phyloP scores from a whole-genome alignment of 495 filamentous ascomycete species.

The Tuber melanosporum region DNA sequence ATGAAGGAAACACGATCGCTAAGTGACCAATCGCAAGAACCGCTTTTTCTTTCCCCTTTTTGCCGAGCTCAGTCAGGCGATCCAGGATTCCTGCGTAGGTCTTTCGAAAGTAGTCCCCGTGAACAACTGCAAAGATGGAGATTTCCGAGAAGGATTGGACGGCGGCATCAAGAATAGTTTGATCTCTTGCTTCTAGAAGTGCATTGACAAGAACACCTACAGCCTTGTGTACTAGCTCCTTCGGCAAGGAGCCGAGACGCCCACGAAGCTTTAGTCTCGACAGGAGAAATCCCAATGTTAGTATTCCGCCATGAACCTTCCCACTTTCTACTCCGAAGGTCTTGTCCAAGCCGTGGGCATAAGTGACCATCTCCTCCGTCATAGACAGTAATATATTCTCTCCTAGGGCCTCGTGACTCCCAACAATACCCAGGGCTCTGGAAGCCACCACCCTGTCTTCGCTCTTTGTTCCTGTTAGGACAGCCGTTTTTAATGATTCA shows the following conservation, averaged over 20 bases:
- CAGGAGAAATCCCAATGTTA: slow-evolving; percentile 54
- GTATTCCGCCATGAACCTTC: slow-evolving; percentile 55
- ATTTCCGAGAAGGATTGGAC: slow-evolving; percentile 67
- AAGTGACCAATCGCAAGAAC: slow-evolving; percentile 68
- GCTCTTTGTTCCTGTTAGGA: slow-evolving; percentile 20
- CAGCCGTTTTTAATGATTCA: slow-evolving; percentile 17
- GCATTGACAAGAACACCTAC: slow-evolving; percentile 48
- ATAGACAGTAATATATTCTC: slow-evolving; percentile 43
- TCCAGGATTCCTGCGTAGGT: slow-evolving; percentile 47
- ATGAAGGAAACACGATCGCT: slow-evolving; percentile 48
- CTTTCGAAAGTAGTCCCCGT: slow-evolving; percentile 41
- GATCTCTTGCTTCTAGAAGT: slow-evolving; percentile 50
- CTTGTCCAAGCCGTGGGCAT: slow-evolving; percentile 44
- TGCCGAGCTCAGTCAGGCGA: slow-evolving; percentile 59
- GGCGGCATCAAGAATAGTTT: slow-evolving; percentile 54
- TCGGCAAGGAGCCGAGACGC: slow-evolving; percentile 40
- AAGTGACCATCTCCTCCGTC: slow-evolving; percentile 45
- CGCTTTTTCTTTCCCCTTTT: slow-evolving; percentile 71
- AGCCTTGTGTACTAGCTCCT: slow-evolving; percentile 44
- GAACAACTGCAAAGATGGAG: slow-evolving; percentile 60
- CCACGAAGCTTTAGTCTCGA: slow-evolving; percentile 54
- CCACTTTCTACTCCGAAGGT: slow-evolving; percentile 58
- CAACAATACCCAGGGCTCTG: slow-evolving; percentile 70
- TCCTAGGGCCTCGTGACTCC: slow-evolving; percentile 54
- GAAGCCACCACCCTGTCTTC: slow-evolving; percentile 50